Evolutionary conservation across 768 basidiomycete genomes (phyloP).

Genomic region (Hygrocybe coccinea): DNA sequence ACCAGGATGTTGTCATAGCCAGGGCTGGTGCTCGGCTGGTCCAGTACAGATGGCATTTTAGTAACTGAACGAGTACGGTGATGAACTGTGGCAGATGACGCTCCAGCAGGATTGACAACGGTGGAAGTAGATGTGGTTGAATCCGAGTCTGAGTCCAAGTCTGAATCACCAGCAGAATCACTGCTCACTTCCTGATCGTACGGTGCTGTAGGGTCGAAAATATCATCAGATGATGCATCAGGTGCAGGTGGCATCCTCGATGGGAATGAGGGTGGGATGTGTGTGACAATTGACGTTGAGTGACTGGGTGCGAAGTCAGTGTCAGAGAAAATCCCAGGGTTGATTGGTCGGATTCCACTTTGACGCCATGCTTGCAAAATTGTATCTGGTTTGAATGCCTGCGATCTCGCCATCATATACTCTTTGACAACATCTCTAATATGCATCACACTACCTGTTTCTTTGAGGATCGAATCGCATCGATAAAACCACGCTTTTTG

Average conservation of each 20-base stretch:
- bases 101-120: too few species aligned
- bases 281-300: conserved; percentile 10
- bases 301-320: conserved; percentile 14
- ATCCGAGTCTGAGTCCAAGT: too few species aligned
- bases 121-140: too few species aligned
- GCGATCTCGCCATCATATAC: conserved; percentile 11
- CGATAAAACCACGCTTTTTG: conserved; percentile 23
- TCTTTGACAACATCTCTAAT: conserved; percentile 5
- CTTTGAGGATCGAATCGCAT: conserved; percentile 17
- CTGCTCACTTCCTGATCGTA: too few species aligned
- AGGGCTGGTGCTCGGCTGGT: too few species aligned
- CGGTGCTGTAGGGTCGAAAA: too few species aligned
- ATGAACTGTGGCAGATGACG: background rate
- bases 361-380: conserved; percentile 18
- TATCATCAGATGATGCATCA: conserved; percentile 15
- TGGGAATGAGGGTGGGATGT: conserved; percentile 12
- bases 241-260: conserved; percentile 8
- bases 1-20: background rate
- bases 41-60: background rate
- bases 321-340: conserved; percentile 13
- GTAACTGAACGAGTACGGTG: too few species aligned
- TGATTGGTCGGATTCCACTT: conserved; percentile 21
- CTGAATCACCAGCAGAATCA: too few species aligned
- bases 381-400: conserved; percentile 15
- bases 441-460: conserved; percentile 14